Evolutionary conservation across 2,329 filamentous ascomycete genomes (phyloP), one percentile per base, ranked within the genome.

Genomic region (Phyllachora maydis): DNA sequence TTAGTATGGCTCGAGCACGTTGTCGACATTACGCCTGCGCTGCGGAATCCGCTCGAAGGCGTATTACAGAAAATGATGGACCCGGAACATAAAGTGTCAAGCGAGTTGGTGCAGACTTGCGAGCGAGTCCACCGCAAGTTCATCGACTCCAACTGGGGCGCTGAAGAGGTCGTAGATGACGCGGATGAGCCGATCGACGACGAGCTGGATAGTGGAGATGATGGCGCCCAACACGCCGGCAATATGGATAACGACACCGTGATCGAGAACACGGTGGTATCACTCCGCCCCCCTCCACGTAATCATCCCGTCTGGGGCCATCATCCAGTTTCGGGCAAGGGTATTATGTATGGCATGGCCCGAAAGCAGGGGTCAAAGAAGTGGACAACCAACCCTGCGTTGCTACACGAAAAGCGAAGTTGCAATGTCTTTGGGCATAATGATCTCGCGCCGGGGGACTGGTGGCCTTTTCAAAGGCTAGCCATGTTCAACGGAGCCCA

Each of bases 401-500:
- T 25, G 17, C 4, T 11, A 0, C 0, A 28, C 20, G 8, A 26
- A 6, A 29, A 35, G 19, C 30, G 25, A 2, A 8, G 22, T 2
- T 30, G 34, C 6, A 26, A 33, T 4, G 27, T 36, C 1, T 30
- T 32, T 19, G 35, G 41, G 9, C 29, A 49, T 30, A 54, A 52
- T 31, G 38, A 38, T 4, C 33, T 50, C 3, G 8, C 3, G 0
- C 34, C 43, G 3, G 49, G 50, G 6, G 34, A 55, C 15, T 69
- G 64, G 63, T 68, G 52, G 50, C 59, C 63, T 0, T 46, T 47
- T 1, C 61, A 64, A 29, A 40, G 59, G 1, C 53, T 47, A 7
- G 50, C 57, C 0, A 36, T 65, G 0, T 52, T 57, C 8, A 51
- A 59, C 25, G 62, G 64, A 4, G 61, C 56, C 0, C 65, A 69